These are phyloP conservation scores for Globisporangium radiosum DNA, from an alignment of 352 stramenopile genomes.

Conservation along the genomic window DNA sequence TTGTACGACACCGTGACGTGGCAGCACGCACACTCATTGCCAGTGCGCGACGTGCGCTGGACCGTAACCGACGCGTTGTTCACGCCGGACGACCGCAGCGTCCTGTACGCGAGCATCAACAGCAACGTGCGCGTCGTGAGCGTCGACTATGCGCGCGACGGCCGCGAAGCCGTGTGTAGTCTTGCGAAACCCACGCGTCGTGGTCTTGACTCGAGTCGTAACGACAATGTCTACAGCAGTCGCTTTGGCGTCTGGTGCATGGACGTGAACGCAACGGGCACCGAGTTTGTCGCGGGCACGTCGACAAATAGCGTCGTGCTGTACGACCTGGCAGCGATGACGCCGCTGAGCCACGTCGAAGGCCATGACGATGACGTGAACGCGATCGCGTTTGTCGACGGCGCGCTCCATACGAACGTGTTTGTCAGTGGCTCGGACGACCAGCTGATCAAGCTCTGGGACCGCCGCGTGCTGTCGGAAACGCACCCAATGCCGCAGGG, in stretches of 20 bases:
- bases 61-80: slow-evolving; percentile 84
- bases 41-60: slow-evolving; percentile 72
- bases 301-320: slow-evolving; percentile 68
- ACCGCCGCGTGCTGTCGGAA: slow-evolving; percentile 71
- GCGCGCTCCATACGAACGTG: slow-evolving; percentile 73
- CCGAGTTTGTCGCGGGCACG: slow-evolving; percentile 78
- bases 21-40: slow-evolving; percentile 37
- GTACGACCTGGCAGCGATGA: slow-evolving; percentile 75
- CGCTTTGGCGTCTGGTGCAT: slow-evolving; percentile 78
- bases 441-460: slow-evolving; percentile 80
- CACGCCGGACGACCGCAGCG: slow-evolving; percentile 54
- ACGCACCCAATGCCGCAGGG: slow-evolving; percentile 67
- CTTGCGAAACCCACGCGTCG: slow-evolving; percentile 21
- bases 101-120: slow-evolving; percentile 80
- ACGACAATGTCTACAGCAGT: slow-evolving; percentile 15
- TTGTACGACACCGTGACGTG: slow-evolving; percentile 74
- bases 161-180: slow-evolving; percentile 46
- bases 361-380: slow-evolving; percentile 80
- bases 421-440: slow-evolving; percentile 85
- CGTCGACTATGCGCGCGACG: slow-evolving; percentile 45
- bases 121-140: slow-evolving; percentile 79
- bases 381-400: slow-evolving; percentile 79
- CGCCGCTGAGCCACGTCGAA: slow-evolving; percentile 56
- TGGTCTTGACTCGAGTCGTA: neutral
- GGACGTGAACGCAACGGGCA: slow-evolving; percentile 67